phyloP scores from a whole-genome alignment of 2,329 filamentous ascomycete species.

The Arachnomyces sp. region DNA sequence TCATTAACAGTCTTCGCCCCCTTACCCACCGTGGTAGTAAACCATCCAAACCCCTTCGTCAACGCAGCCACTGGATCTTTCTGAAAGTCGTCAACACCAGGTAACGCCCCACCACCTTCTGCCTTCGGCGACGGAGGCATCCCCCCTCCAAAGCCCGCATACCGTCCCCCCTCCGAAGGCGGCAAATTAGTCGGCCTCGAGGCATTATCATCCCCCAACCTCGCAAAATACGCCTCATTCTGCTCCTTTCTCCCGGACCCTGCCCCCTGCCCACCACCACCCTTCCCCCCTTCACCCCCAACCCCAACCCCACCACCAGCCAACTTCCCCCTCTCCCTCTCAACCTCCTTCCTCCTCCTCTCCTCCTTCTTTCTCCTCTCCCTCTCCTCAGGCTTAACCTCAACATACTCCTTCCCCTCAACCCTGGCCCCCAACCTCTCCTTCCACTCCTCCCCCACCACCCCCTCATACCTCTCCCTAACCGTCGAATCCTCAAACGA shows the following conservation, averaged over 20 bases:
- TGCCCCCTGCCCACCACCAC: constrained; percentile 19
- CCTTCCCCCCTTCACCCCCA: constrained; percentile 19
- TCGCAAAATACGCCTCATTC: constrained; percentile 86
- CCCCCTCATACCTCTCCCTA: constrained; percentile 79
- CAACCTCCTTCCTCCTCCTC: constrained; percentile 33
- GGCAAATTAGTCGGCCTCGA: constrained; percentile 63
- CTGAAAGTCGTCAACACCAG: constrained; percentile 78
- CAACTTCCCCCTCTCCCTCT: constrained; percentile 21
- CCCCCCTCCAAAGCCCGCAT: constrained; percentile 78
- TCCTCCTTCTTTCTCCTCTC: constrained; percentile 31
- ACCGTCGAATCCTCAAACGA: constrained; percentile 83
- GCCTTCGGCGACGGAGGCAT: constrained; percentile 45
- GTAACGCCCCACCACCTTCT: constrained; percentile 43
- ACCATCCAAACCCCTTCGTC: constrained; percentile 91
- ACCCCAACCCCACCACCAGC: constrained; percentile 13
- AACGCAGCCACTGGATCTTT: constrained; percentile 82
- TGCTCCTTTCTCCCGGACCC: constrained; percentile 48
- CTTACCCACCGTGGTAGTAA: constrained; percentile 77
- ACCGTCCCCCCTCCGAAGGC: constrained; percentile 89
- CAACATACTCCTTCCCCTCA: constrained; percentile 78
- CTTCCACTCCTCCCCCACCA: constrained; percentile 92
- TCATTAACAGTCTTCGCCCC: constrained; percentile 87
- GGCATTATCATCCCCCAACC: constrained; percentile 75
- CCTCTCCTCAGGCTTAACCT: constrained; percentile 50
- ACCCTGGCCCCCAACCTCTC: constrained; percentile 80